A percentile compares a stretch with the other conserved stretches of the same genome.
phyloP scores from a whole-genome alignment of 768 basidiomycete species.

The Boletus tomentosulus region DNA sequence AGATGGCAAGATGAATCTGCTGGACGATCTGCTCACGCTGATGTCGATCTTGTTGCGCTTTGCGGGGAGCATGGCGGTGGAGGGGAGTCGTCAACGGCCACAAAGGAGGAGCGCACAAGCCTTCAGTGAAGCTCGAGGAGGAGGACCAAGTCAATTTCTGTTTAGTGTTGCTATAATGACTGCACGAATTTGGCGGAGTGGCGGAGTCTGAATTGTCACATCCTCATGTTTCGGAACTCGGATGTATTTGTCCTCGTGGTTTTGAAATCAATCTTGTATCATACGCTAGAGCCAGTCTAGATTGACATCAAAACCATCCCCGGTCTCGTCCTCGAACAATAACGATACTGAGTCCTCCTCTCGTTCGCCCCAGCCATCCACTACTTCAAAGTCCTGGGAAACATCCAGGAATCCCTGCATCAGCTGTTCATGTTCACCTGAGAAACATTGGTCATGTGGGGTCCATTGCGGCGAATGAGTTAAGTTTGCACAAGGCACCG shows the following conservation, averaged over 20 bases:
- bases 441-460: constrained; percentile 10
- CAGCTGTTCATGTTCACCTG: constrained; percentile 12
- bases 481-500: constrained; percentile 1
- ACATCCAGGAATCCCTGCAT: constrained; percentile 8
- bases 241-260: constrained; percentile 16
- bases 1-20: constrained; percentile 2
- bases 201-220: constrained; percentile 20
- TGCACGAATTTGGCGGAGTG: constrained; percentile 22
- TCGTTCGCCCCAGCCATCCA: constrained; percentile 6
- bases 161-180: constrained; percentile 16
- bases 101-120: constrained; percentile 27
- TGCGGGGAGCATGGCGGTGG: constrained; percentile 59
- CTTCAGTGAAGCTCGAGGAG: constrained; percentile 3
- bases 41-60: constrained; percentile 93
- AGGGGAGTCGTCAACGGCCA: constrained; percentile 11
- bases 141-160: constrained; percentile 6
- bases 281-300: constrained; percentile 7
- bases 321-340: constrained; percentile 9
- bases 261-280: constrained; percentile 12
- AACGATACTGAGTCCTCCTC: constrained; percentile 15
- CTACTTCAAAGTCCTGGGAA: constrained; percentile 12
- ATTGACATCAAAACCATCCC: constrained; percentile 3
- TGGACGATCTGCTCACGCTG: constrained; percentile 55
- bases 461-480: constrained; percentile 8
- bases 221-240: constrained; percentile 33